Conservation (phyloP, 768 basidiomycete species). For the Lactifluus pinguis region DNA sequence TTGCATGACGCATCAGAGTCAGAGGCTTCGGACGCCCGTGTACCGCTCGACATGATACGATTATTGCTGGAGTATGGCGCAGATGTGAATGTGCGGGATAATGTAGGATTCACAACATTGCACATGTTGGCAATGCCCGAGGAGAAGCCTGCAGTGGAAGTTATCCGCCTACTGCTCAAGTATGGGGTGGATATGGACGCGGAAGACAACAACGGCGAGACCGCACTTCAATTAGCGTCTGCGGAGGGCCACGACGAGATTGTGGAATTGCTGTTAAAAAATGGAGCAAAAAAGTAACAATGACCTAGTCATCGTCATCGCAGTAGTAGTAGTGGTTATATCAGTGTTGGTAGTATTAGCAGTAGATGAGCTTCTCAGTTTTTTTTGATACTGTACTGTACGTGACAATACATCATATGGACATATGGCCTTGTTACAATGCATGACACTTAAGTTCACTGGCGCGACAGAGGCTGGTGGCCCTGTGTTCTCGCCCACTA, state of each 20-base stretch:
- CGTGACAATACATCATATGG: too few relatives aligned
- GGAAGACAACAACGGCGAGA: not conserved
- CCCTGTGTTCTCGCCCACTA: too few relatives aligned
- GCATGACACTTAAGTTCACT: too few relatives aligned
- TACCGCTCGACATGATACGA: not conserved
- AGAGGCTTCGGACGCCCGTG: fast-evolving
- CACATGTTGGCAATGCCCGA: not conserved
- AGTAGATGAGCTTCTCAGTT: too few relatives aligned
- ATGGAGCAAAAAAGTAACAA: not conserved
- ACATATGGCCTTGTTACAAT: too few relatives aligned
- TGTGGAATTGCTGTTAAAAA: not conserved
- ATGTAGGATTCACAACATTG: not conserved
- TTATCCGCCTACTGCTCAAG: not conserved
- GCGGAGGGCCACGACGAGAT: not conserved
- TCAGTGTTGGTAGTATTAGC: too few relatives aligned
- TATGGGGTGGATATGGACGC: not conserved
- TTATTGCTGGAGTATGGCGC: not conserved
- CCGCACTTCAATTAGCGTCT: not conserved
- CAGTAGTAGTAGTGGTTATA: too few relatives aligned
- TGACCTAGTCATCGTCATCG: too few relatives aligned
- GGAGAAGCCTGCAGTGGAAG: not conserved
- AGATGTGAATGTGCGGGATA: not conserved
- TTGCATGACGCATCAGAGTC: not conserved
- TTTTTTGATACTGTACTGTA: too few relatives aligned
- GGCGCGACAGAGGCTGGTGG: too few relatives aligned